These are phyloP conservation scores for Apostasia shenzhenica DNA, from an alignment of 106 monocot genomes.

Conservation along the genomic window DNA sequence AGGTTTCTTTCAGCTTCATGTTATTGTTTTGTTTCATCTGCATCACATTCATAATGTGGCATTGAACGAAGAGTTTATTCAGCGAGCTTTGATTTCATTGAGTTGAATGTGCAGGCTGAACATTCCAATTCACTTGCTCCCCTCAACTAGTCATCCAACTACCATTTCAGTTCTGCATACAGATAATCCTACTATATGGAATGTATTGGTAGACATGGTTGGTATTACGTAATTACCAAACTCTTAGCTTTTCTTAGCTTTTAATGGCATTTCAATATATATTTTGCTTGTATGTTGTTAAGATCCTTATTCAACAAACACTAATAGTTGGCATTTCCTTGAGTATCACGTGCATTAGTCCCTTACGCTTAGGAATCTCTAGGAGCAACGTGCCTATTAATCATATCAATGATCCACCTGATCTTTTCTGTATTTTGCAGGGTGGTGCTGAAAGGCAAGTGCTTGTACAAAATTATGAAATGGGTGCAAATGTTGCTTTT, in stretches of 20 bases:
- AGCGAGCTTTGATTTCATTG: background rate
- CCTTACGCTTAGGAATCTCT: background rate
- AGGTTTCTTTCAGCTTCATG: slow-evolving; percentile 29
- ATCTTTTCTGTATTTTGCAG: slow-evolving; percentile 23
- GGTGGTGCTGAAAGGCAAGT: slow-evolving; percentile 80
- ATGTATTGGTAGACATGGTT: slow-evolving; percentile 93
- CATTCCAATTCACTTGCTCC: slow-evolving; percentile 68
- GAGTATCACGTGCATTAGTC: background rate
- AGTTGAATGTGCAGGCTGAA: slow-evolving; percentile 44
- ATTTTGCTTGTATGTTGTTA: background rate
- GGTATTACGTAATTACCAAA: slow-evolving; percentile 17
- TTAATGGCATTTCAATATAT: too few species aligned
- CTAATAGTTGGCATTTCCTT: too few species aligned
- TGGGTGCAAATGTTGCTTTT: slow-evolving; percentile 83
- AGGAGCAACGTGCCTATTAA: background rate
- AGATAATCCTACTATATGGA: slow-evolving; percentile 69
- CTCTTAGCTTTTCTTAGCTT: background rate
- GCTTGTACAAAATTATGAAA: slow-evolving; percentile 75
- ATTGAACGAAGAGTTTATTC: background rate
- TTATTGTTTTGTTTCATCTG: background rate
- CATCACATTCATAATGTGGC: background rate
- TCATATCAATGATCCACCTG: background rate
- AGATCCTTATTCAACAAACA: too few species aligned
- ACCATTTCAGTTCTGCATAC: slow-evolving; percentile 68
- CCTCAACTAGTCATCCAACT: slow-evolving; percentile 78